phyloP scores from a whole-genome alignment of 2,329 filamentous ascomycete species.

The Fusarium compactum region DNA sequence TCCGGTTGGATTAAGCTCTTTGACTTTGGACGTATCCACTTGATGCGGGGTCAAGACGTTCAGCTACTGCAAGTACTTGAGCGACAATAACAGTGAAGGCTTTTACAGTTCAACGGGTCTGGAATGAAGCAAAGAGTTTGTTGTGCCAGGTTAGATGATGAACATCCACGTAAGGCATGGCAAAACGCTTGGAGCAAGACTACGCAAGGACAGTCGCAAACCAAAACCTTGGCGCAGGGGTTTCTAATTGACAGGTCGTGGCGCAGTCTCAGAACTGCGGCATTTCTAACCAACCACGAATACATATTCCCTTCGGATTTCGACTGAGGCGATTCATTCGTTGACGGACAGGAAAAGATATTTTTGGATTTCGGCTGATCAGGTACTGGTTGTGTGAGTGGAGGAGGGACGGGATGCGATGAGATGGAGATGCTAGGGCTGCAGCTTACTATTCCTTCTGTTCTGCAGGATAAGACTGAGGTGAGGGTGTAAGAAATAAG shows the following conservation, averaged over 20 bases:
- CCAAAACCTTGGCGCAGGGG: constrained; percentile 9
- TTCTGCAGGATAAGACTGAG: neutral
- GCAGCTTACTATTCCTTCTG: constrained; percentile 6
- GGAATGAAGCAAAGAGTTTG: neutral
- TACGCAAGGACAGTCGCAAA: constrained; percentile 14
- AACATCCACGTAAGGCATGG: neutral
- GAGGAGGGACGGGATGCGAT: constrained; percentile 25
- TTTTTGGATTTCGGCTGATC: constrained; percentile 38
- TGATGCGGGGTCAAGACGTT: constrained; percentile 2
- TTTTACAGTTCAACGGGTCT: neutral
- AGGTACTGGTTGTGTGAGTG: constrained; percentile 14
- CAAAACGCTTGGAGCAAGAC: constrained; percentile 10
- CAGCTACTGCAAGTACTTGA: constrained; percentile 3
- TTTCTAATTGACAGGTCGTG: constrained; percentile 20
- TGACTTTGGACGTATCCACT: constrained; percentile 12
- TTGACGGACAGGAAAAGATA: constrained; percentile 7
- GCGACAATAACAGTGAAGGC: neutral
- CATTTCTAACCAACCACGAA: constrained; percentile 15
- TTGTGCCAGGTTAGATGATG: neutral
- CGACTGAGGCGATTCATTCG: constrained; percentile 19
- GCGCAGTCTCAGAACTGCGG: constrained; percentile 32
- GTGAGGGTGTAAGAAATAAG: neutral
- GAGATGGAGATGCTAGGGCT: constrained; percentile 4
- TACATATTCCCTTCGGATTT: neutral
- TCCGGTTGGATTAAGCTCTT: constrained; percentile 30